phyloP scores from a whole-genome alignment of 2,329 filamentous ascomycete species.

The Pleochaeta shiraiana region DNA sequence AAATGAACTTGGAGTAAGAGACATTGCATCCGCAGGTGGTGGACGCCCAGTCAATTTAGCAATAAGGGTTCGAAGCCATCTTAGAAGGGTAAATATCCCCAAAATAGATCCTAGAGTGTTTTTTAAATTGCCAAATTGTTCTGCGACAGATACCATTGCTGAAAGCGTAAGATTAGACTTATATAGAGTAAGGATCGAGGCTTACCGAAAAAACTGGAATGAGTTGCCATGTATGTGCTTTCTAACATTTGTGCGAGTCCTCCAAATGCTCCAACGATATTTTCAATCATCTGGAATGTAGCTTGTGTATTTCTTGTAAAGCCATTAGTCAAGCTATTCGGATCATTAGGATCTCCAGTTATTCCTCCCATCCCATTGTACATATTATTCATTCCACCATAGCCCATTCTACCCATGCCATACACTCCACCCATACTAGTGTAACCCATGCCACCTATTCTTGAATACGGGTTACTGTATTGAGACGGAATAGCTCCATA shows the following conservation, averaged over 20 bases:
- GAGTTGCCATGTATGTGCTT: conserved; percentile 98
- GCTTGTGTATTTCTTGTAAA: conserved; percentile 91
- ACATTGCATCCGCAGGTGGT: conserved; percentile 64
- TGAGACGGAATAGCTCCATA: conserved; percentile 19
- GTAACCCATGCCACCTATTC: conserved; percentile 19
- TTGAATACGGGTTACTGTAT: conserved; percentile 31
- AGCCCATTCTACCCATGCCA: conserved; percentile 24
- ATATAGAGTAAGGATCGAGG: conserved; percentile 7
- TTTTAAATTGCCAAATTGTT: conserved; percentile 84
- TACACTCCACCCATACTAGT: conserved; percentile 19
- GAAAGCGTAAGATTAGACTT: conserved; percentile 10
- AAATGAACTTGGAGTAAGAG: conserved; percentile 79
- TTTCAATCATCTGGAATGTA: conserved; percentile 97
- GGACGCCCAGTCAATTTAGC: conserved; percentile 87
- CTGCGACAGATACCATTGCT: conserved; percentile 97
- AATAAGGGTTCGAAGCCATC: conserved; percentile 80
- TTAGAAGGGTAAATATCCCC: conserved; percentile 87
- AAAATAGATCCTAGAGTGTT: conserved; percentile 85
- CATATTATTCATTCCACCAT: conserved; percentile 19
- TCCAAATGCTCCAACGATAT: conserved; percentile 87
- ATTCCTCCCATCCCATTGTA: conserved; percentile 25
- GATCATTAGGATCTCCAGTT: conserved; percentile 57
- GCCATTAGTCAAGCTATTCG: conserved; percentile 82
- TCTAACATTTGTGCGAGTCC: conserved; percentile 99
- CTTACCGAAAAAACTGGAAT: conserved; percentile 89